Base-by-base conservation (phyloP, 78 protist genomes). In the Fonticula alba region DNA sequence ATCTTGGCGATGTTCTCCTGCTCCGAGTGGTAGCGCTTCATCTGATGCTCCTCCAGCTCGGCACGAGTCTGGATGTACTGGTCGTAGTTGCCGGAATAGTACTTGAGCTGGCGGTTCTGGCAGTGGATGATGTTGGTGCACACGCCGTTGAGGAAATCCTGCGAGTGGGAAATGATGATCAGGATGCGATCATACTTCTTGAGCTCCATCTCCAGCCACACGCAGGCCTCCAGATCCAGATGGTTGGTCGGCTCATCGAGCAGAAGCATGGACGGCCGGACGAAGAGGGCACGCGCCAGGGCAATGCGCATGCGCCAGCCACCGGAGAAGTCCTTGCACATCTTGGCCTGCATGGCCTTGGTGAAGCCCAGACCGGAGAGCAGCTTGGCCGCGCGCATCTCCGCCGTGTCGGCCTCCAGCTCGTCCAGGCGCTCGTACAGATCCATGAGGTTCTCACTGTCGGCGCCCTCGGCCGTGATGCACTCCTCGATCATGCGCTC, bases 231-330 rank as follows among this genome's bases (percentile, higher is more conserved):
- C 7, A 87, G 65, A 56, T 85, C 96, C 78, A 88, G 38, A 4
- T 83, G 71, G 68, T 83, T 82, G 0, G 85, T 84, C 38, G 94
- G 94, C 65, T 88, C 94, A 60, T 88, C 94, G 31, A 88, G 78
- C 37, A 88, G 68, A 4, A 88, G 68, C 0, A 81, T 31, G 0
- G 76, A 41, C 35, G 89, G 95, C 68, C 67, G 55, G 51, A 74
- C 73, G 33, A 91, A 86, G 31, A 93, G 76, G 1, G 96, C 98
- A 19, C 83, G 75, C 2, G 96, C 93, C 29, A 93, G 78, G 22
- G 94, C 75, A 19, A 84, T 61, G 41, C 97, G 77, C 87, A 83
- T 87, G 36, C 92, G 67, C 92, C 92, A 89, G 38, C 94, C 94
- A 22, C 94, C 95, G 65, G 70, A 52, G 55, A 86, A 78, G 29